phyloP scores from a whole-genome alignment of 257 asterid species.

The Cruciata laevipes region DNA sequence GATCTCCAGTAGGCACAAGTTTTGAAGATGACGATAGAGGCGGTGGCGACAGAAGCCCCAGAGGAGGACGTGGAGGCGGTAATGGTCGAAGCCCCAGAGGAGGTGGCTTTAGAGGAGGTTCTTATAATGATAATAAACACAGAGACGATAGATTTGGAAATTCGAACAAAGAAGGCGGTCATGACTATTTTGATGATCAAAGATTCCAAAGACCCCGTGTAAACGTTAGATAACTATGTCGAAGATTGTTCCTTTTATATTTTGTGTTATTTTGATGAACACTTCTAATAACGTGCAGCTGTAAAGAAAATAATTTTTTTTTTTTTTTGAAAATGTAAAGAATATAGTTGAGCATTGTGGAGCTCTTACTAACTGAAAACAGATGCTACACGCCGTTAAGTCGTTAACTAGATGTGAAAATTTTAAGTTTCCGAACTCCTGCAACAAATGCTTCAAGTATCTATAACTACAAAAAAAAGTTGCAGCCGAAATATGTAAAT shows the following conservation, averaged over 20 bases:
- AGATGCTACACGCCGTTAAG: slow-evolving; percentile 7
- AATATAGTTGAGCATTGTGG: background rate
- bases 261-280: background rate
- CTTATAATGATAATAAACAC: slow-evolving; percentile 26
- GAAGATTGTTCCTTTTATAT: background rate
- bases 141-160: slow-evolving; percentile 38
- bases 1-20: slow-evolving; percentile 37
- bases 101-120: slow-evolving; percentile 31
- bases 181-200: slow-evolving; percentile 43
- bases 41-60: slow-evolving; percentile 11
- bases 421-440: slow-evolving; percentile 55
- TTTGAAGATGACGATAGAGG: slow-evolving; percentile 22
- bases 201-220: slow-evolving; percentile 48
- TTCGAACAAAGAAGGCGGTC: slow-evolving; percentile 34
- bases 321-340: too few species aligned
- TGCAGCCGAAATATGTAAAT: too few species aligned
- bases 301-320: too few species aligned
- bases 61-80: slow-evolving; percentile 20
- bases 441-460: slow-evolving; percentile 13
- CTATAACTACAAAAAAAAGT: background rate
- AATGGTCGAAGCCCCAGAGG: slow-evolving; percentile 19
- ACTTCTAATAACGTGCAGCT: too few species aligned
- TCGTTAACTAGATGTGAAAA: slow-evolving; percentile 7
- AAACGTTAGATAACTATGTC: slow-evolving; percentile 50
- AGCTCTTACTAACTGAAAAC: background rate